A percentile compares a stretch with the other conserved stretches of the same genome.
These are phyloP conservation scores for Cryphonectria radicalis DNA, from an alignment of 2,329 filamentous ascomycete species.

Conservation along the genomic window DNA sequence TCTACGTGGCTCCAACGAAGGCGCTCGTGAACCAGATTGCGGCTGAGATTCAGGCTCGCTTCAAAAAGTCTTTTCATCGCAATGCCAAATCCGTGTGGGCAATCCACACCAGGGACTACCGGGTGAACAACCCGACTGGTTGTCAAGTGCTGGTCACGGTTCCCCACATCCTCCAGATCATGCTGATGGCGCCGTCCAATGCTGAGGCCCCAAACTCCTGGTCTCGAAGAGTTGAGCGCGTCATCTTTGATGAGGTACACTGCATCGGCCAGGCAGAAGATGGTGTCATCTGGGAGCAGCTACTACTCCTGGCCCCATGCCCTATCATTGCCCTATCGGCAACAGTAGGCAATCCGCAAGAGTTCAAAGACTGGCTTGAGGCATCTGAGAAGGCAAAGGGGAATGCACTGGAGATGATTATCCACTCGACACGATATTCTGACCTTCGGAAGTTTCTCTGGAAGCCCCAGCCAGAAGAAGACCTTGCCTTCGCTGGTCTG, in stretches of 20 bases:
- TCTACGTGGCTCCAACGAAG: slow-evolving; percentile 83
- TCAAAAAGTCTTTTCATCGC: slow-evolving; percentile 67
- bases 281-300: slow-evolving; percentile 77
- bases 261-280: slow-evolving; percentile 79
- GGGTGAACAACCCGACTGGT: slow-evolving; percentile 72
- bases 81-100: slow-evolving; percentile 74
- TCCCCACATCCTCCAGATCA: slow-evolving; percentile 78
- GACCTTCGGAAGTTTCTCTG: slow-evolving; percentile 79
- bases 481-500: slow-evolving; percentile 58
- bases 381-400: slow-evolving; percentile 67
- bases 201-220: slow-evolving; percentile 60
- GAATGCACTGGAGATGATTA: slow-evolving; percentile 67
- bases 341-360: slow-evolving; percentile 74
- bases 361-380: slow-evolving; percentile 71
- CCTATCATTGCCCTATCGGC: slow-evolving; percentile 80
- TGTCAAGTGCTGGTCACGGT: slow-evolving; percentile 80
- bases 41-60: slow-evolving; percentile 75
- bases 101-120: slow-evolving; percentile 76
- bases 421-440: slow-evolving; percentile 72
- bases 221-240: slow-evolving; percentile 70
- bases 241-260: slow-evolving; percentile 84
- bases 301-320: slow-evolving; percentile 73
- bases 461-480: slow-evolving; percentile 52
- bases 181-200: slow-evolving; percentile 70
- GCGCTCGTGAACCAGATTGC: slow-evolving; percentile 84